Evolutionary conservation across 148 eudicot genomes (phyloP).

Genomic region (Limonium bicolor): DNA sequence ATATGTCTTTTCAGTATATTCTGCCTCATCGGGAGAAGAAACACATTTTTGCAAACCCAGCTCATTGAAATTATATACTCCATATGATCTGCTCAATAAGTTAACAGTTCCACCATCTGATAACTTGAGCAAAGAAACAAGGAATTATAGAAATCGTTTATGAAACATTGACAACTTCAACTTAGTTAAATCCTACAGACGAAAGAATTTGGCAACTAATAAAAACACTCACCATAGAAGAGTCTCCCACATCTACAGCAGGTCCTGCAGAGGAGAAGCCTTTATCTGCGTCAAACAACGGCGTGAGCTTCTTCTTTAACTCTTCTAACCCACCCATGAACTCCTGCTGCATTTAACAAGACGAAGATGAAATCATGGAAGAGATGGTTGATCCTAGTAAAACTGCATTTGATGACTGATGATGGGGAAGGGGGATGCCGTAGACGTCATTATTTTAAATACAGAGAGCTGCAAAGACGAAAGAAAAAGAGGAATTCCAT

Average conservation of each 20-base stretch:
- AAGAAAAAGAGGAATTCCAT: too few relatives aligned
- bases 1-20: conserved; percentile 51
- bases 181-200: neutral
- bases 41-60: conserved; percentile 74
- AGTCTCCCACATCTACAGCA: conserved; percentile 45
- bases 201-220: neutral
- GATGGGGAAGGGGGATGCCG: too few relatives aligned
- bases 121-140: conserved; percentile 15
- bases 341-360: too few relatives aligned
- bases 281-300: conserved; percentile 82
- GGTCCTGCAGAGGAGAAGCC: conserved; percentile 57
- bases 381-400: too few relatives aligned
- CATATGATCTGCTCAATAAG: conserved; percentile 79
- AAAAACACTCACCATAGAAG: conserved; percentile 38
- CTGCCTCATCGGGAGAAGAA: conserved; percentile 39
- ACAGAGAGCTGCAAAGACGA: too few relatives aligned
- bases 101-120: conserved; percentile 75
- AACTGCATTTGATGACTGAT: too few relatives aligned
- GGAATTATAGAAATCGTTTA: conserved; percentile 2
- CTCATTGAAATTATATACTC: conserved; percentile 80
- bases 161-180: neutral
- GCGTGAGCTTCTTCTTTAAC: conserved; percentile 77
- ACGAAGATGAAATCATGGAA: too few relatives aligned
- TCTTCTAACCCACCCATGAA: conserved; percentile 84
- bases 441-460: too few relatives aligned